phyloP scores from a whole-genome alignment of 2,329 filamentous ascomycete genomes.

The Plenodomus biglobosus region DNA sequence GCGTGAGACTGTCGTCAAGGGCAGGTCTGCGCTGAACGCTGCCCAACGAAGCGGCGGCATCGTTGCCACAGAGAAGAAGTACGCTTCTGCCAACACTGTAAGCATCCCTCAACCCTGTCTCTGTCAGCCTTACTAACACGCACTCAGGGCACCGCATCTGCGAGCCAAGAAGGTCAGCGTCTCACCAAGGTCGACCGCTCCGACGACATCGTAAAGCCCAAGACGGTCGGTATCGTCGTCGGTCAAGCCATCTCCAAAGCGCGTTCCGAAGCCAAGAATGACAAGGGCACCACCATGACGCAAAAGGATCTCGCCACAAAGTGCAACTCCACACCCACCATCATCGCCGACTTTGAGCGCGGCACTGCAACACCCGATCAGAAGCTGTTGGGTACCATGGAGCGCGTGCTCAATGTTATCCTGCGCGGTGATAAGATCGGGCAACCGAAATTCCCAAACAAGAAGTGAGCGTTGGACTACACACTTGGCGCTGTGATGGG shows the following conservation, averaged over 20 bases:
- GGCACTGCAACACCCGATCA: constrained; percentile 78
- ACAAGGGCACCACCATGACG: constrained; percentile 71
- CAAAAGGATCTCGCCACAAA: constrained; percentile 85
- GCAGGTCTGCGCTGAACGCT: constrained; percentile 82
- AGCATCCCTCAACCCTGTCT: constrained; percentile 1
- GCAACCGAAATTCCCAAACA: constrained; percentile 73
- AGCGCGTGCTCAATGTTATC: constrained; percentile 84
- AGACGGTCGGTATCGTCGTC: constrained; percentile 76
- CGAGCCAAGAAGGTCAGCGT: constrained; percentile 77
- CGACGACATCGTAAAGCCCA: constrained; percentile 97
- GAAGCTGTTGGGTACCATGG: constrained; percentile 75
- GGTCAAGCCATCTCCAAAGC: constrained; percentile 80
- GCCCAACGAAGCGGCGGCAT: constrained; percentile 78
- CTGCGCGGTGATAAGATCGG: constrained; percentile 85
- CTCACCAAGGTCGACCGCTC: constrained; percentile 96
- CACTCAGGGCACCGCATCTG: constrained; percentile 44
- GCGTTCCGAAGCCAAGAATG: constrained; percentile 79
- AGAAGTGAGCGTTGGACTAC: constrained; percentile 48
- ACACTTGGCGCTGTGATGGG: background rate
- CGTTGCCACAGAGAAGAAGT: constrained; percentile 92
- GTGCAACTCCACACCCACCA: constrained; percentile 80
- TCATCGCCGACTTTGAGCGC: constrained; percentile 84
- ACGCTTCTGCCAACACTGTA: constrained; percentile 74
- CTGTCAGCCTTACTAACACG: constrained; percentile 10
- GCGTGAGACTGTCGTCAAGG: constrained; percentile 86